These are phyloP conservation scores for Kockiozyma suomiensis DNA, from an alignment of 805 yeast species.

Conservation along the genomic window DNA sequence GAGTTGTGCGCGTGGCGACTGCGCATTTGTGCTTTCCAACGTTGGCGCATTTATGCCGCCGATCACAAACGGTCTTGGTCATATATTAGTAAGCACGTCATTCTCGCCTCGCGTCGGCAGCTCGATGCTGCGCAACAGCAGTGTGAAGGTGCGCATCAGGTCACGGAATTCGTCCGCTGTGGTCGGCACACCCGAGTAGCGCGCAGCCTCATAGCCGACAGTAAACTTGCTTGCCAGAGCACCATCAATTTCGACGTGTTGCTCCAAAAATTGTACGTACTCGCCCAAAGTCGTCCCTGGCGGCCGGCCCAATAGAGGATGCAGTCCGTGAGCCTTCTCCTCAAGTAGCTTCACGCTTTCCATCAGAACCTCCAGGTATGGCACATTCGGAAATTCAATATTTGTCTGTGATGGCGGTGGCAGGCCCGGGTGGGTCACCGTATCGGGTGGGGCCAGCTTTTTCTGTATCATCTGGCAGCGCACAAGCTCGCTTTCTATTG, in stretches of 20 bases:
- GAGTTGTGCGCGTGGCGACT: neutral
- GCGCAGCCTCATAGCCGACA: constrained; percentile 62
- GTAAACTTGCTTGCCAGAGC: constrained; percentile 45
- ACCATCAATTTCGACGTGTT: constrained; percentile 35
- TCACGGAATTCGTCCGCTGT: constrained; percentile 59
- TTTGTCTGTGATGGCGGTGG: constrained; percentile 47
- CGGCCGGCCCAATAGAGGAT: constrained; percentile 41
- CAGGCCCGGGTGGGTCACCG: constrained; percentile 56
- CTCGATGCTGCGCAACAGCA: constrained; percentile 17
- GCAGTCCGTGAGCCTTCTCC: constrained; percentile 31
- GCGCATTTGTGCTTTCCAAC: neutral
- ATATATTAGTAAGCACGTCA: neutral
- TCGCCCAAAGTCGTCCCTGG: constrained; percentile 57
- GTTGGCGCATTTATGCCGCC: constrained; percentile 6
- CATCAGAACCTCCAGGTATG: constrained; percentile 38
- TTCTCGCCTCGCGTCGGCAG: constrained; percentile 1
- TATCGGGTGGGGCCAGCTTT: constrained; percentile 49
- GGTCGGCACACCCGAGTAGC: constrained; percentile 67
- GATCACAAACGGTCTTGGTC: neutral
- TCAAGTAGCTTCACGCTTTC: constrained; percentile 38
- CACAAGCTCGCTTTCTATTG: constrained; percentile 48
- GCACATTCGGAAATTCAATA: constrained; percentile 39
- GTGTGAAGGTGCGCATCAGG: constrained; percentile 50
- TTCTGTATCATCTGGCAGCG: constrained; percentile 49
- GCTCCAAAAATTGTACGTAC: constrained; percentile 53